Conservation (phyloP, 176 grass and related monocot species). For the Carex cristatella region DNA sequence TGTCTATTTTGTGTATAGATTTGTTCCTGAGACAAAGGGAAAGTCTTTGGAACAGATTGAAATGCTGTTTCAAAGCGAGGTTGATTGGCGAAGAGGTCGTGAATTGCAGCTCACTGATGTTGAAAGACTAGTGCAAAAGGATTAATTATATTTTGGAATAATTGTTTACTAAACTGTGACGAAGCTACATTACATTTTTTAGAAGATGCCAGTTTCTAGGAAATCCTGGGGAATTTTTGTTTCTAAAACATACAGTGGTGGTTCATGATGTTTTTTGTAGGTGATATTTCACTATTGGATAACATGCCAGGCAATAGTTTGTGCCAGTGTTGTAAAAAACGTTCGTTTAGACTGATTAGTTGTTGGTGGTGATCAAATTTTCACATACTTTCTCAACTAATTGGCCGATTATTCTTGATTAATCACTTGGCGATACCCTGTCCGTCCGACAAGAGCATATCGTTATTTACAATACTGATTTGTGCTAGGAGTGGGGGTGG, state of each 20-base stretch:
- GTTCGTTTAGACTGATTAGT: too few relatives aligned
- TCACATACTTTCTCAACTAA: too few relatives aligned
- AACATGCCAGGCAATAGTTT: too few relatives aligned
- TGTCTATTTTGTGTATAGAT: constrained; percentile 50
- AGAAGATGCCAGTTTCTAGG: neutral
- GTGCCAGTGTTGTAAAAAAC: too few relatives aligned
- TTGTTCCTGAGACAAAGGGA: constrained; percentile 63
- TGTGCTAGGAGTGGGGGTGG: too few relatives aligned
- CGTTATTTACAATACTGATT: too few relatives aligned
- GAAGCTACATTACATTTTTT: neutral
- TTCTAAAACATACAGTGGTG: neutral
- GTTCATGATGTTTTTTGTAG: too few relatives aligned
- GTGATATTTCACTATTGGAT: too few relatives aligned
- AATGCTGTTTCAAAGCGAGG: constrained; percentile 29
- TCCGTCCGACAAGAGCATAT: too few relatives aligned
- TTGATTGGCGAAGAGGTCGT: neutral
- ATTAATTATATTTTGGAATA: constrained; percentile 7
- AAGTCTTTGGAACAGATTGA: constrained; percentile 79
- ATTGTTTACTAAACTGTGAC: neutral
- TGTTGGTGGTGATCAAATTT: too few relatives aligned
- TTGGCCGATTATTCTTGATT: too few relatives aligned
- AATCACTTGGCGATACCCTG: too few relatives aligned
- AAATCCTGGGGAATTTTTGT: neutral
- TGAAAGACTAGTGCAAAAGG: constrained; percentile 21
- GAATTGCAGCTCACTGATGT: constrained; percentile 51